These are phyloP conservation scores for Melanopsichium pennsylvanicum DNA, from an alignment of 1,284 basidiomycete species.

Conservation along the genomic window DNA sequence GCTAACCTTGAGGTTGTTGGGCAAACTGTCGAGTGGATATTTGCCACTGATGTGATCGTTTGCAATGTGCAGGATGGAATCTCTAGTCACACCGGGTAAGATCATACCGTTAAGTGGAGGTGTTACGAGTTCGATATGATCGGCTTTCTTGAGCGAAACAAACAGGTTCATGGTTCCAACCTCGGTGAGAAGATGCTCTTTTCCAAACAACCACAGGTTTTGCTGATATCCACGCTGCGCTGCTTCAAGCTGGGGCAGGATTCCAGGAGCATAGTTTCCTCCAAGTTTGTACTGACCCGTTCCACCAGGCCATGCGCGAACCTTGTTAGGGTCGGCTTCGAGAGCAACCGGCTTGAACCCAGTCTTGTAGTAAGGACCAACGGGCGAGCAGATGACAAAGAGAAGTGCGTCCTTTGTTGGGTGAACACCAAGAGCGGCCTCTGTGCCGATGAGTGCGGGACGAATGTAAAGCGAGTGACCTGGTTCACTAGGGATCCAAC, in stretches of 20 bases:
- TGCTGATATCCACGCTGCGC: conserved; percentile 86
- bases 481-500: conserved; percentile 89
- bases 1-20: conserved; percentile 74
- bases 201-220: conserved; percentile 85
- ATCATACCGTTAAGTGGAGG: conserved; percentile 94
- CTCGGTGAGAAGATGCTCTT: conserved; percentile 66
- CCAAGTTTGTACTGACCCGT: conserved; percentile 64
- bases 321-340: conserved; percentile 87
- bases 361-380: conserved; percentile 83
- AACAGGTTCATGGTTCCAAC: conserved; percentile 95
- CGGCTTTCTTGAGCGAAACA: conserved; percentile 78
- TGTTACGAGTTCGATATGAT: conserved; percentile 70
- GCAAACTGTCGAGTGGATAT: conserved; percentile 61
- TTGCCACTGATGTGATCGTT: conserved; percentile 76
- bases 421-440: conserved; percentile 84
- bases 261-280: conserved; percentile 63
- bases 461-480: conserved; percentile 89
- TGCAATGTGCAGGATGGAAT: conserved; percentile 80
- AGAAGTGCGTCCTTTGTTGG: conserved; percentile 88
- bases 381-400: conserved; percentile 92
- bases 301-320: conserved; percentile 67
- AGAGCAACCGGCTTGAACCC: conserved; percentile 96
- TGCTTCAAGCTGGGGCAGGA: conserved; percentile 80
- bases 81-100: conserved; percentile 93
- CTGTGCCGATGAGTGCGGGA: conserved; percentile 88